Conservation (phyloP, 1,284 basidiomycete species). For the Cryptococcus jaspeensis region DNA sequence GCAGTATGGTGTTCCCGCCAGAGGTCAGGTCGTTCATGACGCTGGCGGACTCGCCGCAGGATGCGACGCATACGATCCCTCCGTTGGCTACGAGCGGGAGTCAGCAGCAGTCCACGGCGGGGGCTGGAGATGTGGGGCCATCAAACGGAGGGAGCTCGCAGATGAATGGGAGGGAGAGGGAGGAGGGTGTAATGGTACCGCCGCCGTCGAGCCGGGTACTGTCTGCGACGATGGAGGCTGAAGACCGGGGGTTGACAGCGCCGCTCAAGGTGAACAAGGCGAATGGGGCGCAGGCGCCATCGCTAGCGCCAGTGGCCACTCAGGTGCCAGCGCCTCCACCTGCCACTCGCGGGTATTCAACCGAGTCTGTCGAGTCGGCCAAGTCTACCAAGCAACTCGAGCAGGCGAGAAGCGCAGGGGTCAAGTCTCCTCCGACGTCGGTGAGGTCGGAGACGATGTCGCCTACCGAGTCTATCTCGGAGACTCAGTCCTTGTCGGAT, state of each 20-base stretch:
- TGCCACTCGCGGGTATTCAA: not conserved
- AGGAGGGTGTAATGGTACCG: constrained; percentile 10
- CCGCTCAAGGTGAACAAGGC: not conserved
- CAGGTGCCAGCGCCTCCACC: not conserved
- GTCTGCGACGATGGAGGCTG: constrained; percentile 17
- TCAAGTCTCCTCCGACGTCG: no score
- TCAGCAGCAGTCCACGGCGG: constrained; percentile 21
- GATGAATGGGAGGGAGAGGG: constrained; percentile 1
- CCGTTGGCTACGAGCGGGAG: constrained; percentile 16
- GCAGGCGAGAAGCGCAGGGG: no score
- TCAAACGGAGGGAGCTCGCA: constrained; percentile 4
- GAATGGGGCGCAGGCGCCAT: no score
- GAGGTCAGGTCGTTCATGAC: constrained; percentile 47
- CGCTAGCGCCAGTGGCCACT: not conserved
- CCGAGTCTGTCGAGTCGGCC: not conserved
- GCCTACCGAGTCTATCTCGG: not conserved
- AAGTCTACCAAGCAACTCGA: no score
- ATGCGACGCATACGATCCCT: constrained; percentile 13
- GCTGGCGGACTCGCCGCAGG: constrained; percentile 36
- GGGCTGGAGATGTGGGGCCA: no score
- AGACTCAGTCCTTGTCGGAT: not conserved
- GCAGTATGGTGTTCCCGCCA: constrained; percentile 43
- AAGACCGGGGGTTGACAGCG: not conserved
- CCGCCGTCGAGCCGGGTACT: constrained; percentile 24
- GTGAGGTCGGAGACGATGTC: not conserved